Percentiles rank a stretch among this genome's conserved stretches.
These are phyloP conservation scores for Haematococcus sp. DNA, from an alignment of 139 green algal species.

Conservation along the genomic window DNA sequence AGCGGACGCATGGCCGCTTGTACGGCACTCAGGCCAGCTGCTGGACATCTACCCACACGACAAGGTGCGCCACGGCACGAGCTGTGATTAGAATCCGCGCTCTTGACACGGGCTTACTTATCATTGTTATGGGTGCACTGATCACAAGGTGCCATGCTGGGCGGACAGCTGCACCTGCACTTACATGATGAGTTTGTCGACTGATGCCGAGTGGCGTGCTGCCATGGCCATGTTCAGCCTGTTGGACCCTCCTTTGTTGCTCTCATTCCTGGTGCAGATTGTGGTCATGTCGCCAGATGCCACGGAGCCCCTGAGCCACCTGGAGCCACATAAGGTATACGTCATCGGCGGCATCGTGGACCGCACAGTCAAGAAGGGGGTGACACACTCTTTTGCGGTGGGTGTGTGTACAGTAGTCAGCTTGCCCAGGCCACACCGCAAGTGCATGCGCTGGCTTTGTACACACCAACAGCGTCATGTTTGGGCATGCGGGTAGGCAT, in stretches of 20 bases:
- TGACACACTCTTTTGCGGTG: constrained; percentile 42
- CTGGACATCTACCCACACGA: constrained; percentile 19
- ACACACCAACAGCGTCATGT: no score
- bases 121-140: no score
- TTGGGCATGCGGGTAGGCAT: no score
- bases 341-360: constrained; percentile 80
- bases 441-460: no score
- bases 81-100: no score
- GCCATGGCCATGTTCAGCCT: background rate
- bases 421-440: no score
- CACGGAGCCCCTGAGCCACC: constrained; percentile 30
- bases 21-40: background rate
- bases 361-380: constrained; percentile 39
- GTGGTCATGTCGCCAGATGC: constrained; percentile 60
- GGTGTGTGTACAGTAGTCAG: background rate
- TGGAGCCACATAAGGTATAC: constrained; percentile 59
- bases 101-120: no score
- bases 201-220: constrained; percentile 4
- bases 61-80: background rate
- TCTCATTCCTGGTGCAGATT: background rate
- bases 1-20: constrained; percentile 19
- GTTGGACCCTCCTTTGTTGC: background rate
- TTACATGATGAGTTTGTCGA: no score
- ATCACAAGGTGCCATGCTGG: no score
- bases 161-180: no score